A percentile compares a stretch with the other conserved stretches of the same genome.
Conservation (phyloP, 1,284 basidiomycete genomes). For the Rhodofomes roseus region DNA sequence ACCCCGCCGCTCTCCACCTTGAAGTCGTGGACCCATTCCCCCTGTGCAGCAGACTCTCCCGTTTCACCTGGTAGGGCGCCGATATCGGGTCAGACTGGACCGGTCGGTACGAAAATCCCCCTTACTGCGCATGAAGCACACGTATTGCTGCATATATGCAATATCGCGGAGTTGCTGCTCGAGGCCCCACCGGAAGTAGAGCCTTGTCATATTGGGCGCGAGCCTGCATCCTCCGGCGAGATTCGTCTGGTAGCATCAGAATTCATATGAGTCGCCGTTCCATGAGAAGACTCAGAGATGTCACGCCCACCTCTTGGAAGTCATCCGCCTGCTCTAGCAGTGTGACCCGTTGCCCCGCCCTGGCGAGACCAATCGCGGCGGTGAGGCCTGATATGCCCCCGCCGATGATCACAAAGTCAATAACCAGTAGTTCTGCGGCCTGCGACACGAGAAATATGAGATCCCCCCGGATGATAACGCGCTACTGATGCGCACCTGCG, state of each 20-base stretch:
- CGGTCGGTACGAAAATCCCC: not conserved
- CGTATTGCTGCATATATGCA: constrained; percentile 10
- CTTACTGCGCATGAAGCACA: constrained; percentile 16
- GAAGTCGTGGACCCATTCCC: constrained; percentile 4
- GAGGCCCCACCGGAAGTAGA: constrained; percentile 28
- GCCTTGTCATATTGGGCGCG: constrained; percentile 26
- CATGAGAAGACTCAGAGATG: not conserved
- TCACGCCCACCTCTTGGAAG: constrained; percentile 15
- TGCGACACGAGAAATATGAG: not conserved
- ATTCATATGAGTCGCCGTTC: not conserved
- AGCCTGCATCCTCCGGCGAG: constrained; percentile 21
- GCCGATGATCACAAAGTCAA: constrained; percentile 30
- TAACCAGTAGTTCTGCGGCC: constrained; percentile 14
- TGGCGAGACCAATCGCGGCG: constrained; percentile 24
- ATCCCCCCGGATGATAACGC: not conserved
- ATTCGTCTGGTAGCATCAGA: constrained; percentile 2
- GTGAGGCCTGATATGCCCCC: constrained; percentile 28
- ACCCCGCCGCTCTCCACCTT: constrained; percentile 1
- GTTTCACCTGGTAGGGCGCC: not conserved
- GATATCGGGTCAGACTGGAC: not conserved
- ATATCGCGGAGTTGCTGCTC: constrained; percentile 17
- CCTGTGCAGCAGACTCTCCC: not conserved
- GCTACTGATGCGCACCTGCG: not conserved
- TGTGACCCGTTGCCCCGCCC: constrained; percentile 29
- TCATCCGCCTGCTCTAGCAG: constrained; percentile 22